Base-by-base conservation (phyloP, 495 filamentous ascomycete genomes). In the Lentithecium fluviatile region DNA sequence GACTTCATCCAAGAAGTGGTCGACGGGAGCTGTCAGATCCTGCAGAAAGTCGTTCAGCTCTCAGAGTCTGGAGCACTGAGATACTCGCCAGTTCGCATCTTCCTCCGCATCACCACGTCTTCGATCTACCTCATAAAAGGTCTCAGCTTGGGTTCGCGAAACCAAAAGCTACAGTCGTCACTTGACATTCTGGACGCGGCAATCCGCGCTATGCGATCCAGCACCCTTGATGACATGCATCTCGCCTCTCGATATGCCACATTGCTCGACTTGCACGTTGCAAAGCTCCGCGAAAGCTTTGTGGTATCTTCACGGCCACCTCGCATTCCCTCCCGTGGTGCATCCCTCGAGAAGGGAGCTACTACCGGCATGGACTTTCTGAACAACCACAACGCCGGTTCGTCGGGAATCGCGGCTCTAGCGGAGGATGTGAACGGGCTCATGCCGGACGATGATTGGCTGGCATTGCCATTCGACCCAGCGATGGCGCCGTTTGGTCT, bases 1-100 rank as follows among this genome's bases (percentile, higher is more conserved):
- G 78, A 80, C 65, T 81, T 80, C 60, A 82, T 82, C 23, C 75
- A 80, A 68, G 80, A 82, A 63, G 80, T 82, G 1, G 79, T 81
- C 25, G 79, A 82, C 26, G 79, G 79, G 1, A 80, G 79, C 59
- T 75, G 78, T 45, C 71, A 79, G 49, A 81, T 82, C 50, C 64
- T 82, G 4, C 71, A 75, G 34, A 80, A 78, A 62, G 75, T 77
- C 21, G 71, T 61, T 13, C 72, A 80, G 47, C 62, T 70, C 12
- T 52, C 64, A 6, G 61, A 65, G 24, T 57, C 56, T 4, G 61
- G 62, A 24, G 60, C 65, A 20, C 46, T 82, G 32, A 75, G 74
- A 7, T 82, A 80, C 52, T 79, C 74, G 0, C 80, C 80, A 0
- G 78, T 82, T 15, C 76, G 80, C 34, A 79, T 81, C 32, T 78